A percentile compares a stretch with the other conserved stretches of the same genome.
phyloP scores from a whole-genome alignment of 1,139 yeast genomes.

The Yamadazyma atmosphaerica region DNA sequence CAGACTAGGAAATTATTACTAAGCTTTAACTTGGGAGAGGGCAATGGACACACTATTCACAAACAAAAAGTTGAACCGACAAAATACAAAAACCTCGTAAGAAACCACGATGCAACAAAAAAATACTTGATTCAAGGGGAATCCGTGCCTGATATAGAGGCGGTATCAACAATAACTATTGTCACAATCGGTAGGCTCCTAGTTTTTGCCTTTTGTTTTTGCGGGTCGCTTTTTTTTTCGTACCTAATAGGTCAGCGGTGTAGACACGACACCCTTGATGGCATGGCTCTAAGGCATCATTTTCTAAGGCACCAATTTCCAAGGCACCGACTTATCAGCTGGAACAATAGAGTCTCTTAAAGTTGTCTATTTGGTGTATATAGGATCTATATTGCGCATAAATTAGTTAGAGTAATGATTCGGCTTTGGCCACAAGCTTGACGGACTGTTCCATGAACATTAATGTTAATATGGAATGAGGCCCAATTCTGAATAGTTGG shows the following conservation, averaged over 20 bases:
- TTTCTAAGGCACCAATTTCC: too few species aligned
- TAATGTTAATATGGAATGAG: conserved; percentile 87
- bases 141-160: neutral
- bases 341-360: too few species aligned
- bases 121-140: neutral
- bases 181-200: neutral
- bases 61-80: neutral
- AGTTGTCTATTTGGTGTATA: too few species aligned
- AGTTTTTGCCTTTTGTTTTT: conserved; percentile 1
- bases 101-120: too few species aligned
- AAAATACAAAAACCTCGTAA: neutral
- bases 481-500: conserved; percentile 87
- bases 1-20: too few species aligned
- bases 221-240: conserved; percentile 1
- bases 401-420: conserved; percentile 12
- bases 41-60: neutral
- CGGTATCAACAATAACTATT: neutral
- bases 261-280: neutral
- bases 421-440: conserved; percentile 46
- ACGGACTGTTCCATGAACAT: conserved; percentile 95
- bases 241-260: neutral
- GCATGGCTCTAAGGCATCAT: too few species aligned
- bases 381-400: too few species aligned
- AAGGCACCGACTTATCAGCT: too few species aligned
- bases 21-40: too few species aligned